A percentile compares a stretch with the other conserved stretches of the same genome.
Conservation (phyloP, 257 asterid genomes). For the Plantago elongata region DNA sequence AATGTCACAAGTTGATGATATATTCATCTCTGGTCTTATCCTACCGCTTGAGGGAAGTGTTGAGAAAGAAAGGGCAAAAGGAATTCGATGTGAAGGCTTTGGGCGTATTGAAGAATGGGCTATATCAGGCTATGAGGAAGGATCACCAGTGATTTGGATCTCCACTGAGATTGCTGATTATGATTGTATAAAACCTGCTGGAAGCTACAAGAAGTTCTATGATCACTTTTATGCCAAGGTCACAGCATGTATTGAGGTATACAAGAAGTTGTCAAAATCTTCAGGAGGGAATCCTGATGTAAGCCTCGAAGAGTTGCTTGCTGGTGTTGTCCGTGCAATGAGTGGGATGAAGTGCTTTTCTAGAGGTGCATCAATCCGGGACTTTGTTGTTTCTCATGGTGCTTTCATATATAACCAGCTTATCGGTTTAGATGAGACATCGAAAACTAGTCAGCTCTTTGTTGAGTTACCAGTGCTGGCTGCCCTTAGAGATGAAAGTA, state of each 20-base stretch:
- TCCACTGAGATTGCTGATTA: slow-evolving; percentile 79
- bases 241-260: slow-evolving; percentile 69
- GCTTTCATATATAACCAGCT: slow-evolving; percentile 79
- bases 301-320: slow-evolving; percentile 86
- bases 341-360: slow-evolving; percentile 71
- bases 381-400: slow-evolving; percentile 77
- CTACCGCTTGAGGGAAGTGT: slow-evolving; percentile 62
- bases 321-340: slow-evolving; percentile 80
- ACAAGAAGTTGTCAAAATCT: slow-evolving; percentile 61
- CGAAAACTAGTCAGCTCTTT: slow-evolving; percentile 49
- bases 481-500: slow-evolving; percentile 63
- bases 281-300: slow-evolving; percentile 54
- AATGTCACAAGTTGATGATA: slow-evolving; percentile 75
- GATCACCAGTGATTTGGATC: slow-evolving; percentile 79
- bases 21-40: slow-evolving; percentile 66
- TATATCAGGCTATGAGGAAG: slow-evolving; percentile 94
- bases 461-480: slow-evolving; percentile 56
- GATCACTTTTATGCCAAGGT: slow-evolving; percentile 86
- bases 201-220: slow-evolving; percentile 64
- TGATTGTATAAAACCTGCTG: slow-evolving; percentile 78
- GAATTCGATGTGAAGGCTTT: slow-evolving; percentile 75
- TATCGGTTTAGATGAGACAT: slow-evolving; percentile 76
- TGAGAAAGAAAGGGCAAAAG: slow-evolving; percentile 53
- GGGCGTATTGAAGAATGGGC: slow-evolving; percentile 97
- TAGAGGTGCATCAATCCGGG: slow-evolving; percentile 57